Percentiles rank a stretch among this genome's conserved stretches.
These are phyloP conservation scores for Xylaria sp. DNA, from an alignment of 2,329 filamentous ascomycete genomes.

Conservation along the genomic window DNA sequence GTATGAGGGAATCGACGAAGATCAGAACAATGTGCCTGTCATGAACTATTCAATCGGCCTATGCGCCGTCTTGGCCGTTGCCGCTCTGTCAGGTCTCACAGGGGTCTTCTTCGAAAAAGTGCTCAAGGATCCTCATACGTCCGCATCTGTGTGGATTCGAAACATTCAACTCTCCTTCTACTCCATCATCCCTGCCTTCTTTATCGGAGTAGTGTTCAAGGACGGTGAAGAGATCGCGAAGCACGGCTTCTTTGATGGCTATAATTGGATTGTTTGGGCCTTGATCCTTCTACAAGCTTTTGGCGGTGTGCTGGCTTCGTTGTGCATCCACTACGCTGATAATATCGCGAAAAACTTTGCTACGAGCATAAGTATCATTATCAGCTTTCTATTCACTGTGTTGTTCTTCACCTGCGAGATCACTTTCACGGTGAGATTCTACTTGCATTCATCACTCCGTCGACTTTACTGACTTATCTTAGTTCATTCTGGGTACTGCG, in stretches of 20 bases:
- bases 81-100: constrained; percentile 83
- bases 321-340: constrained; percentile 85
- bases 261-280: constrained; percentile 91
- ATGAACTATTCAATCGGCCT: constrained; percentile 87
- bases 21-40: constrained; percentile 61
- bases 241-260: constrained; percentile 93
- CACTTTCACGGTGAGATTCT: constrained; percentile 72
- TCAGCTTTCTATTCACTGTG: constrained; percentile 87
- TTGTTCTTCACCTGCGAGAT: constrained; percentile 85
- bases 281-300: constrained; percentile 84
- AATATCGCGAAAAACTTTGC: constrained; percentile 96
- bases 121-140: constrained; percentile 81
- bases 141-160: constrained; percentile 88
- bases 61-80: constrained; percentile 79
- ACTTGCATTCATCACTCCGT: neutral
- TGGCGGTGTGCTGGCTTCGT: constrained; percentile 84
- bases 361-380: constrained; percentile 88
- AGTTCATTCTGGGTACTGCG: constrained; percentile 85
- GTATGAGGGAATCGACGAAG: constrained; percentile 85
- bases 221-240: constrained; percentile 86
- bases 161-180: constrained; percentile 97
- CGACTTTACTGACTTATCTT: constrained; percentile 32
- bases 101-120: constrained; percentile 93
- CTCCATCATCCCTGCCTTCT: constrained; percentile 87
- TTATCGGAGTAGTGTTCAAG: constrained; percentile 86